phyloP scores from a whole-genome alignment of 2,329 filamentous ascomycete genomes.

The Coniosporium tulheliwenetii region DNA sequence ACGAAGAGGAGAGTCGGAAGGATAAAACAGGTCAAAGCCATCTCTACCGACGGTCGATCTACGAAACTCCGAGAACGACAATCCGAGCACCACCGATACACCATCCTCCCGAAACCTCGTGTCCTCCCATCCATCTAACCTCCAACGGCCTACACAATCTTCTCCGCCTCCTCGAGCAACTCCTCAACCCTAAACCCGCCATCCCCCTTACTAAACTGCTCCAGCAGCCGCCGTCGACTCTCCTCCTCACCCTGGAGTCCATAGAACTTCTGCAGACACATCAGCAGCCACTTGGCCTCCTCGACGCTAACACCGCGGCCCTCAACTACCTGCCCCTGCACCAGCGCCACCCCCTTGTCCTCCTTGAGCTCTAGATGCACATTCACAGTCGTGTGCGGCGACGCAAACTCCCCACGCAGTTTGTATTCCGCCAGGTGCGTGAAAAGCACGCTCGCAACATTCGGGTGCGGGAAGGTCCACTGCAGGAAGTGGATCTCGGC shows the following conservation, averaged over 20 bases:
- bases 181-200: slow-evolving; percentile 66
- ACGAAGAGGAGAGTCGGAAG: too few species aligned
- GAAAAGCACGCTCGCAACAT: slow-evolving; percentile 55
- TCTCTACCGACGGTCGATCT: too few species aligned
- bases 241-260: slow-evolving; percentile 40
- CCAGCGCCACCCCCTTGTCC: slow-evolving; percentile 64
- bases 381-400: slow-evolving; percentile 86
- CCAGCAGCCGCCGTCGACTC: slow-evolving; percentile 54
- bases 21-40: too few species aligned
- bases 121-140: not conserved
- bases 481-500: slow-evolving; percentile 94
- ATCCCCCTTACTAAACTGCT: slow-evolving; percentile 72
- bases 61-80: too few species aligned
- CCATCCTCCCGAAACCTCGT: too few species aligned
- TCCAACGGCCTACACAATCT: slow-evolving; percentile 25
- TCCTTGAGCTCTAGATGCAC: slow-evolving; percentile 71
- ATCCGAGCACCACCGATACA: too few species aligned
- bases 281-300: slow-evolving; percentile 77
- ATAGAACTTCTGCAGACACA: slow-evolving; percentile 94
- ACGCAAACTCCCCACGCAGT: slow-evolving; percentile 71
- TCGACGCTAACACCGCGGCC: slow-evolving; percentile 61
- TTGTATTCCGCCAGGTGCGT: slow-evolving; percentile 92
- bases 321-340: slow-evolving; percentile 68
- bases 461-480: slow-evolving; percentile 72
- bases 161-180: slow-evolving; percentile 80